Evolutionary conservation across 192 early-diverging fungal species (phyloP).

Genomic region (Backusella mclennaniae): DNA sequence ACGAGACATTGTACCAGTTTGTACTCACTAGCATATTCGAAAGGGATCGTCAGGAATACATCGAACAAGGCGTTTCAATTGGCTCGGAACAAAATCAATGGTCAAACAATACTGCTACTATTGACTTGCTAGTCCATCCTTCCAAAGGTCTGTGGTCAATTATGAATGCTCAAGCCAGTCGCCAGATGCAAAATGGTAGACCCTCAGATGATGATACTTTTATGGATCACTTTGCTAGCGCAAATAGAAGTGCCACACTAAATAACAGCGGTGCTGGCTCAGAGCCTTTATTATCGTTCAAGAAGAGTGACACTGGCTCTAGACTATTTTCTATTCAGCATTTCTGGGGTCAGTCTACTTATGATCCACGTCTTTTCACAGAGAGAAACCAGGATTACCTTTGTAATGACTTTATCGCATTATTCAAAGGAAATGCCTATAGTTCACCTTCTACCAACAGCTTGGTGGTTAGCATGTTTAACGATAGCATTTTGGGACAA

Average conservation of each 20-base stretch:
- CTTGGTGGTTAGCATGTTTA: conserved; percentile 73
- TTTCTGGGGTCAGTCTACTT: conserved; percentile 70
- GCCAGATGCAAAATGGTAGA: conserved; percentile 40
- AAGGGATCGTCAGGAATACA: conserved; percentile 57
- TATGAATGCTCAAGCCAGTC: conserved; percentile 33
- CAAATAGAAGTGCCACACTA: conserved; percentile 41
- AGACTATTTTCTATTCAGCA: conserved; percentile 80
- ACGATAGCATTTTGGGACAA: conserved; percentile 11
- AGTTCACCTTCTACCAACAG: conserved; percentile 64
- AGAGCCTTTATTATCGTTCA: conserved; percentile 38
- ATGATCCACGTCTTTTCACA: conserved; percentile 63
- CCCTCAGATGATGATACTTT: conserved; percentile 50
- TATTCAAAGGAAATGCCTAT: conserved; percentile 77
- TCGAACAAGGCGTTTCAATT: conserved; percentile 55
- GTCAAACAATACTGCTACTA: conserved; percentile 55
- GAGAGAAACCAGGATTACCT: conserved; percentile 78
- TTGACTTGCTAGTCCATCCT: conserved; percentile 69
- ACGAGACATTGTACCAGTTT: conserved; percentile 65
- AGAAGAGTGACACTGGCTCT: conserved; percentile 37
- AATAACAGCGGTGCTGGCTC: not conserved
- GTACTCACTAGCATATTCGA: conserved; percentile 63
- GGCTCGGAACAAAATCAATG: conserved; percentile 43
- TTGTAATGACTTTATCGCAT: conserved; percentile 78
- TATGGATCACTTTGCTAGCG: conserved; percentile 46
- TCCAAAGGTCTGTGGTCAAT: conserved; percentile 73